phyloP scores from a whole-genome alignment of 1,284 basidiomycete genomes.

The Boletus austroedulis region DNA sequence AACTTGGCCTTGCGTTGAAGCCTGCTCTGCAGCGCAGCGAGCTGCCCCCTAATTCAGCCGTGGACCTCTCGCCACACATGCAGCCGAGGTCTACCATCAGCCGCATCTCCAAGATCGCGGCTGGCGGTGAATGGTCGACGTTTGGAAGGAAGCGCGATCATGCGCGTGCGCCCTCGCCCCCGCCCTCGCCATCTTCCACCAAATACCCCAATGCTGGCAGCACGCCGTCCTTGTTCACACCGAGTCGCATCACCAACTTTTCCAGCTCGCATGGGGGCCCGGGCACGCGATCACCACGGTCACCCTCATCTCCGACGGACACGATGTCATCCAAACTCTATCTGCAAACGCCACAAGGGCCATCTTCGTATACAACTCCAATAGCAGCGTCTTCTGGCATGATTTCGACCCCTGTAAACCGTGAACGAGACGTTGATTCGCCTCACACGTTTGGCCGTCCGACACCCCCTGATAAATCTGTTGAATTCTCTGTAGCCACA shows the following conservation, averaged over 20 bases:
- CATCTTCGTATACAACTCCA: conserved; percentile 21
- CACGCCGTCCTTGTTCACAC: conserved; percentile 19
- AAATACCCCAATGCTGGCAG: conserved; percentile 17
- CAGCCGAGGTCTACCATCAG: conserved; percentile 17
- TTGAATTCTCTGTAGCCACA: conserved; percentile 28
- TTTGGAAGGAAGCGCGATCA: conserved; percentile 39
- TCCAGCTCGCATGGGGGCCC: conserved; percentile 6
- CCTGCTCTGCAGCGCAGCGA: conserved; percentile 2
- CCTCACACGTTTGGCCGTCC: conserved; percentile 42
- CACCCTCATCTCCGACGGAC: conserved; percentile 28
- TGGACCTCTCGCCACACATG: conserved; percentile 12
- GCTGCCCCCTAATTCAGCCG: not conserved
- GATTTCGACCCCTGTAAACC: conserved; percentile 26
- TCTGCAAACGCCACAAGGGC: conserved; percentile 29
- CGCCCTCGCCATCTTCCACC: conserved; percentile 19
- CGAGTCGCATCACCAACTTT: conserved; percentile 19
- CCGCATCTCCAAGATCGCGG: conserved; percentile 29
- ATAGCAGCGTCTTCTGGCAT: conserved; percentile 13
- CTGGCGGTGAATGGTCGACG: conserved; percentile 42
- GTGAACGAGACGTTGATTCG: conserved; percentile 29
- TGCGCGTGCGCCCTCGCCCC: conserved; percentile 13
- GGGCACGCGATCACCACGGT: conserved; percentile 17
- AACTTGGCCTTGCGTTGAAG: conserved; percentile 1
- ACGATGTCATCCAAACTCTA: conserved; percentile 29
- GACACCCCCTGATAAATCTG: conserved; percentile 31